phyloP scores from a whole-genome alignment of 129 eudicot species.

The Silybum marianum region DNA sequence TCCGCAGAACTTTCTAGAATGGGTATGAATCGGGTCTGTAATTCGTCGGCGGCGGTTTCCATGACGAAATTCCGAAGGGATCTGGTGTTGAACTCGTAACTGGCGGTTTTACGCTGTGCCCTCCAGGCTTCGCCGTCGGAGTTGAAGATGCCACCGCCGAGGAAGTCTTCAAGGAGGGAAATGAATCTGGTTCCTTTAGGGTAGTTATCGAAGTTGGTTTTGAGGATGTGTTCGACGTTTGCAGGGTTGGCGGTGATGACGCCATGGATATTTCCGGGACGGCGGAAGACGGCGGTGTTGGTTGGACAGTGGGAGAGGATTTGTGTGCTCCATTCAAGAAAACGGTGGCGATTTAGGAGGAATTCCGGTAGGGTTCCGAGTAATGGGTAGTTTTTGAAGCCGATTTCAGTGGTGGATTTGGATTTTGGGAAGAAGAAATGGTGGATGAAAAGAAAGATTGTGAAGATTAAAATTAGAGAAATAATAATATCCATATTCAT shows the following conservation, averaged over 20 bases:
- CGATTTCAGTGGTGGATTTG: slow-evolving; percentile 27
- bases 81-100: slow-evolving; percentile 66
- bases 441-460: slow-evolving; percentile 24
- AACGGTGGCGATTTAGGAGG: slow-evolving; percentile 74
- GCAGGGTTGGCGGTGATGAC: slow-evolving; percentile 73
- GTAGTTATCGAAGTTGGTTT: slow-evolving; percentile 62
- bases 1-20: slow-evolving; percentile 39
- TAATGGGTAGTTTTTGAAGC: slow-evolving; percentile 64
- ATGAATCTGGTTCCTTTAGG: slow-evolving; percentile 76
- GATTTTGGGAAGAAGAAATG: slow-evolving; percentile 14
- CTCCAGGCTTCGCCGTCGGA: slow-evolving; percentile 70
- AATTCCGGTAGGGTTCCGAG: slow-evolving; percentile 73
- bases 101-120: slow-evolving; percentile 72
- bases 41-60: slow-evolving; percentile 43
- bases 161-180: slow-evolving; percentile 59
- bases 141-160: slow-evolving; percentile 80
- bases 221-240: slow-evolving; percentile 71
- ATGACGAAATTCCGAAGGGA: slow-evolving; percentile 59
- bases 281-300: slow-evolving; percentile 67
- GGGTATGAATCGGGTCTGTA: slow-evolving; percentile 53
- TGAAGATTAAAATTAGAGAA: slow-evolving; percentile 14
- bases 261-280: slow-evolving; percentile 68
- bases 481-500: slow-evolving; percentile 38
- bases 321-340: slow-evolving; percentile 78
- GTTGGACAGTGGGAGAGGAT: slow-evolving; percentile 61